These are phyloP conservation scores for Ceratocystis cubensis DNA, from an alignment of 2,329 filamentous ascomycete genomes.

Conservation along the genomic window DNA sequence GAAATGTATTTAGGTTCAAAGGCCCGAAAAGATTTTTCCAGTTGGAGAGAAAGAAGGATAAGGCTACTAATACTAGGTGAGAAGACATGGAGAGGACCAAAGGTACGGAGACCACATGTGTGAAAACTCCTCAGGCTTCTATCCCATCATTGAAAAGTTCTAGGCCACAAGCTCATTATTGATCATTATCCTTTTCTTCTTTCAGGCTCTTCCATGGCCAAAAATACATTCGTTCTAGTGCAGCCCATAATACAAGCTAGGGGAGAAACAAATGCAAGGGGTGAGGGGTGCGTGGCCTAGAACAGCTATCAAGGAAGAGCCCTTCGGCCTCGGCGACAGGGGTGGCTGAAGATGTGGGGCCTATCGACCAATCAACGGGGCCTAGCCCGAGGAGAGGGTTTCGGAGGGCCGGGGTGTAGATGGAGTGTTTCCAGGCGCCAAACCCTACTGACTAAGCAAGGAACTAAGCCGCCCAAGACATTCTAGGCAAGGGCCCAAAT, in stretches of 20 bases:
- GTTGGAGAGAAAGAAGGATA: neutral
- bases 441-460: conserved; percentile 1
- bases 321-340: neutral
- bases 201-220: neutral
- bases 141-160: neutral
- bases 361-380: neutral
- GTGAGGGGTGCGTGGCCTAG: neutral
- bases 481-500: neutral
- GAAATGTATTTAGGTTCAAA: neutral
- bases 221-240: neutral
- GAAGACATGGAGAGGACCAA: neutral
- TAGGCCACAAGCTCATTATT: neutral
- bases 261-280: conserved; percentile 3
- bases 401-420: conserved; percentile 5
- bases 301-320: neutral
- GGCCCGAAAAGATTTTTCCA: neutral
- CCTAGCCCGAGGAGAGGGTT: neutral
- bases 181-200: neutral
- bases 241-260: neutral
- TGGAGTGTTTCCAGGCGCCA: neutral
- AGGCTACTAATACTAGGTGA: neutral
- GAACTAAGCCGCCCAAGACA: neutral
- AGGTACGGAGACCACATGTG: too few species aligned
- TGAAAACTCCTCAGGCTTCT: too few species aligned
- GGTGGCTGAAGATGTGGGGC: neutral